These are phyloP conservation scores for Thelephora ganbajun DNA, from an alignment of 768 basidiomycete genomes.

Conservation along the genomic window DNA sequence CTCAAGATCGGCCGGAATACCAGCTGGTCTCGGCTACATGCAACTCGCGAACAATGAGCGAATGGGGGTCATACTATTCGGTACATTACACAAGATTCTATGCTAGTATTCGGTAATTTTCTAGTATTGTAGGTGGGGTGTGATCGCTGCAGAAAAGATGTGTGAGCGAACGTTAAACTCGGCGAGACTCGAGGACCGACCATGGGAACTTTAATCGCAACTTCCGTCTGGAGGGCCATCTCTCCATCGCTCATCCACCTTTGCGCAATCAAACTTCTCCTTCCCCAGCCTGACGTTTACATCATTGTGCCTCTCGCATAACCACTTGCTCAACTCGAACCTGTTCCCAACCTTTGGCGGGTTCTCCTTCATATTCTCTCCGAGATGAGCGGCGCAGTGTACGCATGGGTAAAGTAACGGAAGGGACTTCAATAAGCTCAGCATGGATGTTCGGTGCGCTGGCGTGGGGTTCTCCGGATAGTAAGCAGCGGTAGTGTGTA, in stretches of 20 bases:
- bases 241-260: slow-evolving; percentile 81
- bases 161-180: not conserved
- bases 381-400: slow-evolving; percentile 76
- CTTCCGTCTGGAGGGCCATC: slow-evolving; percentile 81
- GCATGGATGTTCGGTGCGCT: slow-evolving; percentile 72
- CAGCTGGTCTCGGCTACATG: too few relatives aligned
- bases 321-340: slow-evolving; percentile 60
- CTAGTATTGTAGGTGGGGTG: too few relatives aligned
- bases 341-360: slow-evolving; percentile 74
- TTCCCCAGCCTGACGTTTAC: slow-evolving; percentile 85
- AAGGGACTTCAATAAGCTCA: slow-evolving; percentile 60
- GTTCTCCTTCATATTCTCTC: slow-evolving; percentile 43
- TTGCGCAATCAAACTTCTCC: slow-evolving; percentile 66
- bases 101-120: too few relatives aligned
- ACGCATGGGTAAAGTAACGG: slow-evolving; percentile 82
- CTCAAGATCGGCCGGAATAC: too few relatives aligned
- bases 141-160: not conserved
- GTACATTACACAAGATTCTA: too few relatives aligned
- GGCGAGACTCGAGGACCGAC: not conserved
- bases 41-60: too few relatives aligned
- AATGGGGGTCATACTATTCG: too few relatives aligned
- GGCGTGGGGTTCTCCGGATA: slow-evolving; percentile 76
- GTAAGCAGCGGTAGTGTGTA: slow-evolving; percentile 91
- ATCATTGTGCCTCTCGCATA: slow-evolving; percentile 87
- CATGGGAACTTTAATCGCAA: slow-evolving; percentile 45